Evolutionary conservation across 2,329 filamentous ascomycete genomes (phyloP).

Genomic region (Fusarium solani-melongenae): DNA sequence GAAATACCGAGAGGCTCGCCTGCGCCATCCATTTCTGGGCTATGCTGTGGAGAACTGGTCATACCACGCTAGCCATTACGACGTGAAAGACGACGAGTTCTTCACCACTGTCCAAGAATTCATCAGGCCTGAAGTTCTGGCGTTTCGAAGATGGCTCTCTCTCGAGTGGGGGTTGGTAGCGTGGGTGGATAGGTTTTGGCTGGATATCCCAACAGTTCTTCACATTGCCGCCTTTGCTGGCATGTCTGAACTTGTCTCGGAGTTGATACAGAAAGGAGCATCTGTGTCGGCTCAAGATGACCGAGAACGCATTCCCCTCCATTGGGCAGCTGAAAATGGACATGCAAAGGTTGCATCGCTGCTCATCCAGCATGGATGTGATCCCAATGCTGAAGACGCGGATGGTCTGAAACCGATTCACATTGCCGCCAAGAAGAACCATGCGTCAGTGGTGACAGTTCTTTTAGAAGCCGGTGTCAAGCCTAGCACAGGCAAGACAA

Average conservation of each 20-base stretch:
- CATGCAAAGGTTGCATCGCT: conserved; percentile 22
- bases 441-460: background rate
- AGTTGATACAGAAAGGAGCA: conserved; percentile 7
- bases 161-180: conserved; percentile 28
- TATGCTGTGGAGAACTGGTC: conserved; percentile 39
- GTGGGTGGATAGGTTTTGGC: background rate
- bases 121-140: background rate
- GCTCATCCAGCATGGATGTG: conserved; percentile 17
- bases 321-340: conserved; percentile 37
- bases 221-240: conserved; percentile 36
- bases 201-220: conserved; percentile 28
- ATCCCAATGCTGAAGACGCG: conserved; percentile 19
- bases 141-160: conserved; percentile 32
- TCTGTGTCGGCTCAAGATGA: conserved; percentile 13
- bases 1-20: conserved; percentile 28
- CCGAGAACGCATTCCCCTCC: conserved; percentile 27
- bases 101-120: conserved; percentile 13
- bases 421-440: conserved; percentile 26
- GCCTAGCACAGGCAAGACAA: conserved; percentile 23
- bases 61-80: conserved; percentile 34
- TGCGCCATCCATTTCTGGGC: conserved; percentile 29
- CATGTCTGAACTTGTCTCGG: conserved; percentile 14
- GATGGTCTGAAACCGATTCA: conserved; percentile 33
- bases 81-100: conserved; percentile 25
- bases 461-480: conserved; percentile 28